Evolutionary conservation across 2,329 filamentous ascomycete species (phyloP).

Genomic region (Hypocrella siamensis): DNA sequence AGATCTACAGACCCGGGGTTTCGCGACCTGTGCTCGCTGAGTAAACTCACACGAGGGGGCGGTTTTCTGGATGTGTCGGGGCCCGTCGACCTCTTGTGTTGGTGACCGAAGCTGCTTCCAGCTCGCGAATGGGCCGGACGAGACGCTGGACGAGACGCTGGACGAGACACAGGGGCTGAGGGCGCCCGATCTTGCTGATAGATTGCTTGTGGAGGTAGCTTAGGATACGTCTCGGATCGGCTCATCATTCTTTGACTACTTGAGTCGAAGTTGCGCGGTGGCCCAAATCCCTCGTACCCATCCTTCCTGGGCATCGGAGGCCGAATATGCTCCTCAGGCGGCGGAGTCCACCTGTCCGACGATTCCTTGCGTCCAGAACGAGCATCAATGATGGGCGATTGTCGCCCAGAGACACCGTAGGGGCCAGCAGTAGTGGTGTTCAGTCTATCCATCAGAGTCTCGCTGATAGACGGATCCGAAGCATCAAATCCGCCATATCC

Average conservation of each 20-base stretch:
- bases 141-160: conserved; percentile 30
- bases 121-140: conserved; percentile 21
- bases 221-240: conserved; percentile 39
- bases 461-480: conserved; percentile 6
- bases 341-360: conserved; percentile 6
- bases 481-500: conserved; percentile 32
- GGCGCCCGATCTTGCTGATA: neutral
- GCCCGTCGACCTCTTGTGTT: conserved; percentile 26
- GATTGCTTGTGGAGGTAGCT: conserved; percentile 19
- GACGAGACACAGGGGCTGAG: conserved; percentile 12
- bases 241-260: conserved; percentile 21
- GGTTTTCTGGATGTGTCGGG: conserved; percentile 35
- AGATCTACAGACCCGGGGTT: conserved; percentile 33
- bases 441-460: conserved; percentile 42
- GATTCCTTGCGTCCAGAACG: conserved; percentile 17
- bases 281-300: conserved; percentile 43
- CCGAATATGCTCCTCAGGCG: conserved; percentile 5
- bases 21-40: conserved; percentile 22
- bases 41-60: conserved; percentile 33
- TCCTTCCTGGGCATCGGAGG: conserved; percentile 30
- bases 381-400: conserved; percentile 16
- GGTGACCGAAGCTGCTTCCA: conserved; percentile 10
- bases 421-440: conserved; percentile 51
- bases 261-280: conserved; percentile 22
- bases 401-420: conserved; percentile 35